phyloP scores from a whole-genome alignment of 805 yeast genomes.

The Lachancea quebecensis region DNA sequence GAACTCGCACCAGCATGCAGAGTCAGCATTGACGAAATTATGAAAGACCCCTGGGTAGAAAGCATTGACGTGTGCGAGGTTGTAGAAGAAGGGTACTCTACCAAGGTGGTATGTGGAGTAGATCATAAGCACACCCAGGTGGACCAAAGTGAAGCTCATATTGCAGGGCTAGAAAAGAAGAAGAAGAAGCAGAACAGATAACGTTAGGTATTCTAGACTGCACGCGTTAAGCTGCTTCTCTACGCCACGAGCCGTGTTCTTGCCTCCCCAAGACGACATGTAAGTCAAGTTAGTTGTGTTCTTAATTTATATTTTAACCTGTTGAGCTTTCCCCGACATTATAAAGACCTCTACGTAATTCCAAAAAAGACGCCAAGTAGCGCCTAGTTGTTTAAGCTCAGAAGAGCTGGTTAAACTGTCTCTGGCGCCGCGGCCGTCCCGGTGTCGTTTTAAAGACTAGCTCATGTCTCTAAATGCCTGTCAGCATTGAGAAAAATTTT shows the following conservation, averaged over 20 bases:
- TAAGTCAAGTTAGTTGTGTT: too few species aligned
- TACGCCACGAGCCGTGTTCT: too few species aligned
- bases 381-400: too few species aligned
- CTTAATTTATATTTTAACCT: too few species aligned
- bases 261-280: too few species aligned
- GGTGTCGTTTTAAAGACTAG: too few species aligned
- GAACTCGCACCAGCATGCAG: constrained; percentile 82
- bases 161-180: constrained; percentile 84
- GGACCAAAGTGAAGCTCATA: constrained; percentile 91
- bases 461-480: neutral
- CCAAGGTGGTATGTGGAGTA: constrained; percentile 35
- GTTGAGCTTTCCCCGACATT: too few species aligned
- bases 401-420: too few species aligned
- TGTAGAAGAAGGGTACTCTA: constrained; percentile 35
- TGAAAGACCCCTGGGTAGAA: constrained; percentile 63
- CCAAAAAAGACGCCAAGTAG: too few species aligned
- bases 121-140: constrained; percentile 83
- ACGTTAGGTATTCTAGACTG: constrained; percentile 5
- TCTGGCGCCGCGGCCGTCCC: too few species aligned
- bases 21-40: constrained; percentile 71
- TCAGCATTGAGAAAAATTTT: neutral
- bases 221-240: neutral
- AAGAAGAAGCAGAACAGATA: constrained; percentile 44
- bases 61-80: constrained; percentile 66
- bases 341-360: too few species aligned